Base-by-base conservation (phyloP, 2,329 filamentous ascomycete genomes). In the Sclerotinia nivalis region DNA sequence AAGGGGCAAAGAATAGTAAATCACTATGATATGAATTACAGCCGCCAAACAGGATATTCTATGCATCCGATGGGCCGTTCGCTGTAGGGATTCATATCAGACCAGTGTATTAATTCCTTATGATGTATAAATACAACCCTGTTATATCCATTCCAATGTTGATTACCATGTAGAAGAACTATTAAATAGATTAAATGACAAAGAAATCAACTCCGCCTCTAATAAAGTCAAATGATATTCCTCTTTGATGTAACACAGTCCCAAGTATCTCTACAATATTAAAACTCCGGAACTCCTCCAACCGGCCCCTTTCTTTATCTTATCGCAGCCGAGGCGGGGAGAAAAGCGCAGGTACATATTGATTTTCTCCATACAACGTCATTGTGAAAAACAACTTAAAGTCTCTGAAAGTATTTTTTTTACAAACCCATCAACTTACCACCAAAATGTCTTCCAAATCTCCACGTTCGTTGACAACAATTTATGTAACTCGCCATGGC, bases 401-500 rank as follows among this genome's bases (percentile, higher is more conserved):
- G 60, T 69, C 67, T 37, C 55, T 68, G 40, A 28, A 45, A 85
- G 83, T 80, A 83, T 69, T 68, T 55, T 56, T 64, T 59, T 66
- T 13, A n/a, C 60, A 47, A 65, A 52, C 18, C 18, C 31, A 28
- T 40, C 20, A 5, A 22, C 15, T 22, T 7, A 28, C 45, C 37
- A 7, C 20, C 40, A 49, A 47, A 37, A 69, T 69, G 67, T n/a
- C 50, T 54, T 69, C 59, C 28, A 40, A 65, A 47, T n/a, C 59
- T 6, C 50, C 67, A 56, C 67, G 68, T 22, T 70, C 68, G 4
- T 49, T 70, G 31, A 67, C 68, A 34, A 67, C 70, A n/a, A 92
- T 93, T 73, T 93, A 93, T 78, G 83, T 93, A 70, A 87, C 87
- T 73, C 88, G 91, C 34, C 91, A 93, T 79, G 91, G 90, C 75